These are phyloP conservation scores for Schizophyllum commune DNA, from an alignment of 1,284 basidiomycete genomes.

Conservation along the genomic window DNA sequence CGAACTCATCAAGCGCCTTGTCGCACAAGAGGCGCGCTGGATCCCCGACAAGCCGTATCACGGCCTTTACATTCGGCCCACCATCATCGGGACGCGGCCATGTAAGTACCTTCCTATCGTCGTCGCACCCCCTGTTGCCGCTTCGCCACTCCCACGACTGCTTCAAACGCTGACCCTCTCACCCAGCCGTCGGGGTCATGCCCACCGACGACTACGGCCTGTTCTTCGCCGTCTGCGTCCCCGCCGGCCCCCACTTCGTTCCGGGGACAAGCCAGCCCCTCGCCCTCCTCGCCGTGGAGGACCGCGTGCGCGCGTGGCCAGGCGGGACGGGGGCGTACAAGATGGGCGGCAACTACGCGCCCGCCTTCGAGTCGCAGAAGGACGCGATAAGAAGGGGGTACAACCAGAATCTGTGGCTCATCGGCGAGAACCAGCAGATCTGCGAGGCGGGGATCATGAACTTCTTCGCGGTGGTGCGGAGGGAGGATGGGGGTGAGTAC, in stretches of 20 bases:
- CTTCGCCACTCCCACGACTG: too few species aligned
- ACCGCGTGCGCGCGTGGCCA: slow-evolving; percentile 76
- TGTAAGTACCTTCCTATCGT: too few species aligned
- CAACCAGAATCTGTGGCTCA: slow-evolving; percentile 40
- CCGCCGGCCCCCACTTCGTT: slow-evolving; percentile 68
- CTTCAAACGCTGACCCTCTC: too few species aligned
- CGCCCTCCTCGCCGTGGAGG: slow-evolving; percentile 61
- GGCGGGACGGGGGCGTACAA: slow-evolving; percentile 68
- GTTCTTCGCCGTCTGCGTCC: slow-evolving; percentile 64
- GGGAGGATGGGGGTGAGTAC: slow-evolving; percentile 35
- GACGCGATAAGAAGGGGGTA: slow-evolving; percentile 63
- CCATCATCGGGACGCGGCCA: slow-evolving; percentile 76
- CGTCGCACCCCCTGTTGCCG: too few species aligned
- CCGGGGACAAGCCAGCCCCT: slow-evolving; percentile 50
- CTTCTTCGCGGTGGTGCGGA: slow-evolving; percentile 49
- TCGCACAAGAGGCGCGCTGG: slow-evolving; percentile 65
- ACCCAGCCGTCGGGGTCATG: slow-evolving; percentile 48
- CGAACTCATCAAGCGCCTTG: slow-evolving; percentile 61
- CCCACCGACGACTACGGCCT: slow-evolving; percentile 55
- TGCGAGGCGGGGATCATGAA: slow-evolving; percentile 68
- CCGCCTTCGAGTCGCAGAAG: slow-evolving; percentile 58
- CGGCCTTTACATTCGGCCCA: slow-evolving; percentile 76
- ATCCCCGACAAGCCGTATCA: slow-evolving; percentile 64
- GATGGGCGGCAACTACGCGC: slow-evolving; percentile 65
- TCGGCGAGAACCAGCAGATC: slow-evolving; percentile 29